Base-by-base conservation (phyloP, 2,329 filamentous ascomycete species). In the Aureobasidium sp. region DNA sequence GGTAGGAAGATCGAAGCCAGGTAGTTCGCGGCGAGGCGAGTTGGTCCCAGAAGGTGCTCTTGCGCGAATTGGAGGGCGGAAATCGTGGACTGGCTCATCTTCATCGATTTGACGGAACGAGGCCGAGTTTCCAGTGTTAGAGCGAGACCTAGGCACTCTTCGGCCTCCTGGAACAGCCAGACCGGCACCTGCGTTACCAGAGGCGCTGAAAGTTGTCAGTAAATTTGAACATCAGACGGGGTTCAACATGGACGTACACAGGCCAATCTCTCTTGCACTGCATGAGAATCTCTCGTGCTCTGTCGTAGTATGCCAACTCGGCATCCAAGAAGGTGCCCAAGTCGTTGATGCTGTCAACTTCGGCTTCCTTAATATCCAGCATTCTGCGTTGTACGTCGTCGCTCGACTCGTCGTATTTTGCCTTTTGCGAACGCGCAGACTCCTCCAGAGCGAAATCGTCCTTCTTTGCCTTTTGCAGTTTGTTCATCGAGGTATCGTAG, bases 361-460 rank as follows among this genome's bases (percentile, higher is more conserved):
- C 93, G 25, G 90, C 84, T 70, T 97, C 92, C 77, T 94, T 93
- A 77, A 97, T 95, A 71, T 97, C 93, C 75, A 95, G 86, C 94
- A 97, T 97, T 61, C 93, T 84, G 64, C 93, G 85, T 68, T 87
- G 83, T 61, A 97, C 92, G 70, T 97, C 93, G 71, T 97, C 93
- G 71, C 84, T 94, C 17, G 90, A 88, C 78, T 97, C 94, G 72
- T 97, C 94, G 71, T 96, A 97, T 77, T 97, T 97, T 69, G 90
- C 89, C 74, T 96, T 96, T 73, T 94, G 90, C 31, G 86, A 84
- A 62, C 93, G 88, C 60, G 96, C 83, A 75, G 97, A 93, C 72
- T 97, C 93, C 74, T 97, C 94, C 62, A 94, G 82, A 65, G 91
- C 84, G 78, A 94, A 96, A 73, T 97, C 93, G 70, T 97, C 93